Evolutionary conservation across 768 basidiomycete genomes (phyloP), one percentile per base, ranked within the genome.

Genomic region (Hericium rajendrae): DNA sequence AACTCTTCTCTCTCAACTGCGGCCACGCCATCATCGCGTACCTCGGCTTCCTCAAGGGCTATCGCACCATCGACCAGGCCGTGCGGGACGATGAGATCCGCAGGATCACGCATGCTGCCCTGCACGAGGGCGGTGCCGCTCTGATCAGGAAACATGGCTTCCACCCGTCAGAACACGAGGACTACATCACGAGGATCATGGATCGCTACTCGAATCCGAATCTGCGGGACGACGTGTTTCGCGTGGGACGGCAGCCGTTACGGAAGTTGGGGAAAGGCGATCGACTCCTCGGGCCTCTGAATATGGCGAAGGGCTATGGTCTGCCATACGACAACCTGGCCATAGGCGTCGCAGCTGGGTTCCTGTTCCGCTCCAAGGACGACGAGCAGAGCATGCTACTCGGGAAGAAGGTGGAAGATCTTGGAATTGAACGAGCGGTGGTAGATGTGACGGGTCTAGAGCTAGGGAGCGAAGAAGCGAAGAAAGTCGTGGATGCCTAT

Each of bases 1-100:
- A 75, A 61, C 71, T 75, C 49, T 75, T 71, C 66, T 74, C 73
- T 37, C 70, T 75, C 51, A 75, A 75, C 60, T 69, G 70, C 50
- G 74, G 73, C 3, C 74, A 75, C 61, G 73, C 72, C 5, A 70
- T 70, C 54, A 61, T 66, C 26, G 73, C 73, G 6, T 75, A 74
- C 62, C 71, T 75, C 43, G 73, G 73, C 16, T 65, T 67, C 60
- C 61, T 72, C 43, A 60, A 68, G 40, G 65, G 66, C 22, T 59
- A 67, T 26, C 38, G 32, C 39, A 71, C 70, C 20, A 69, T 74
- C 60, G 68, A 69, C 59, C 62, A 62, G 22, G 68, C 69, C 38
- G 67, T 74, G 39, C 62, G 50, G 0, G 70, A 74, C 64, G 28
- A 54, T 12, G 67, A 69, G 20, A 65, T 74, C 57, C 54, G 60